Base-by-base conservation (phyloP, 2,329 filamentous ascomycete species). In the Stachybotrys elegans region DNA sequence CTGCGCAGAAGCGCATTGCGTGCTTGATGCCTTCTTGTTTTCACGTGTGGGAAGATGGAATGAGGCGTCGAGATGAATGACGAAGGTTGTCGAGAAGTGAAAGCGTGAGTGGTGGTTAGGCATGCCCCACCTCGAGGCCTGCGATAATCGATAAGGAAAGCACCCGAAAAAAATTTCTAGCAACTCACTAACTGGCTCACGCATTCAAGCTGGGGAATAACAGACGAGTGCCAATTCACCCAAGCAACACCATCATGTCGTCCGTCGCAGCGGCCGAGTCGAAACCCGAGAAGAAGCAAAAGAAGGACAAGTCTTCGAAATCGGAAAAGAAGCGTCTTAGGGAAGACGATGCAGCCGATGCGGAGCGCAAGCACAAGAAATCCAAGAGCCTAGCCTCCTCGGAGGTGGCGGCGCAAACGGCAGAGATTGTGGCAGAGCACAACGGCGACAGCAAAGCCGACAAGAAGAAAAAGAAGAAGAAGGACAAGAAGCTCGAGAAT, bases 361-460 rank as follows among this genome's bases (percentile, higher is more conserved):
- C 59, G 27, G 70, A 74, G 47, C 68, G 69, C 54, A 73, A 71
- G 57, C 65, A 72, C 53, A 76, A 77, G 52, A 73, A 71, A 47
- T 71, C 72, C 5, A 75, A 73, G 58, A 72, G 63, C 66, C 67
- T 67, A 57, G 67, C 56, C 40, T 57, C 48, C 37, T 57, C 60
- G 27, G 57, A 45, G 6, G 41, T 42, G n/a, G 42, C 50, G 40
- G 46, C 52, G 47, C 43, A 51, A 43, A 45, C 54, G 35, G 47
- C 50, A 43, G 50, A 55, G 31, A 43, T 49, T 19, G 56, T 60
- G 54, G 46, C 32, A 12, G 34, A n/a, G n/a, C n/a, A 38, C 36
- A 57, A 53, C 40, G 57, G 55, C 36, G 65, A 65, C 46, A 58
- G 65, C 48, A 60, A 61, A 42, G 48, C 53, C 43, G 53, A 60